Percentiles rank a stretch among this genome's conserved stretches.
Conservation (phyloP, 75 land plant species). For the Isoetes taiwanensis region DNA sequence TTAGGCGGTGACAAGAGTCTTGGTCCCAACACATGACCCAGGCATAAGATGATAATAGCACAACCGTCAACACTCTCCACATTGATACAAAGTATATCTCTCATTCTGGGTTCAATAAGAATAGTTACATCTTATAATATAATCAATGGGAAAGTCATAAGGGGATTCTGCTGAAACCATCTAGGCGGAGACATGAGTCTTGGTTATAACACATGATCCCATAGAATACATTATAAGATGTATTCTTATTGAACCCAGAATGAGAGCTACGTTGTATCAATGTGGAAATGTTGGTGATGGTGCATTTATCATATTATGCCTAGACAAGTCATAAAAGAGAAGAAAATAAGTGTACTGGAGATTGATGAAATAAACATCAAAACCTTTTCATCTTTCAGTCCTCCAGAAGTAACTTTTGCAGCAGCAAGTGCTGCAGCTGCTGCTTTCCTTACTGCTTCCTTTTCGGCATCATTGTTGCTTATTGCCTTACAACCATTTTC, state of each 20-base stretch:
- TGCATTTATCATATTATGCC: background rate
- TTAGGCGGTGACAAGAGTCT: background rate
- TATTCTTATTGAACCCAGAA: background rate
- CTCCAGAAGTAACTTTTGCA: slow-evolving; percentile 32
- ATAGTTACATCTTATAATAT: too few relatives aligned
- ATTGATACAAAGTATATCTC: too few relatives aligned
- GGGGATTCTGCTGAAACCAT: too few relatives aligned
- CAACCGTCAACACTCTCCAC: too few relatives aligned
- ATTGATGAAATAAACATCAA: slow-evolving; percentile 22
- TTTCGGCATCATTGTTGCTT: slow-evolving; percentile 6
- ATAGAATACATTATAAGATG: too few relatives aligned
- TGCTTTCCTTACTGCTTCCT: slow-evolving; percentile 39
- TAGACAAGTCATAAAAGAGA: background rate
- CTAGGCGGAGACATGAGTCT: too few relatives aligned
- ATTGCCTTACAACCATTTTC: background rate
- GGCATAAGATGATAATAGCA: too few relatives aligned
- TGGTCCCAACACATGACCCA: too few relatives aligned
- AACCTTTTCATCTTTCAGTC: slow-evolving; percentile 41
- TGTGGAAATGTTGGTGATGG: background rate
- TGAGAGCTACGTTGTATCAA: background rate
- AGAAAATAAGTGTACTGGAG: background rate
- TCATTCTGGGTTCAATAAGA: too few relatives aligned
- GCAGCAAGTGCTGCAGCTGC: slow-evolving; percentile 71
- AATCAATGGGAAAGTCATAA: too few relatives aligned
- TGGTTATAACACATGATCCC: too few relatives aligned